Conservation (phyloP, 345 rosid genomes). For the Carallia brachiata region DNA sequence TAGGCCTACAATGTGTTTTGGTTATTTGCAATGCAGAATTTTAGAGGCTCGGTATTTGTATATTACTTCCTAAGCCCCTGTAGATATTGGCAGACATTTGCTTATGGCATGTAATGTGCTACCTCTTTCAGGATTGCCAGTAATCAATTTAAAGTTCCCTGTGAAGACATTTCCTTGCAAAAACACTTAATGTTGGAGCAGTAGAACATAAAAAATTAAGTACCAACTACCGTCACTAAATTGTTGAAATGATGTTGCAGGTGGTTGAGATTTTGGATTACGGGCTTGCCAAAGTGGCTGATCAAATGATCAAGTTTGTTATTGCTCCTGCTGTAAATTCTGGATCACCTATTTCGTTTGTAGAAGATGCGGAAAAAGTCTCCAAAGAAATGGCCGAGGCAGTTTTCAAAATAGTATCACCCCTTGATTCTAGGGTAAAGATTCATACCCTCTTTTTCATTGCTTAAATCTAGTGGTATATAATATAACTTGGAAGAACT, state of each 20-base stretch:
- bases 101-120: neutral
- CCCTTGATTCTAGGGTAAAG: slow-evolving; percentile 50
- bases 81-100: neutral
- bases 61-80: neutral
- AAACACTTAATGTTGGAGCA: too few relatives aligned
- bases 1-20: too few relatives aligned
- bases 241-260: slow-evolving; percentile 24
- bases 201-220: neutral
- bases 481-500: neutral
- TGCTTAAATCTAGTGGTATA: neutral
- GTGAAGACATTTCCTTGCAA: too few relatives aligned
- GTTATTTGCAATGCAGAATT: too few relatives aligned
- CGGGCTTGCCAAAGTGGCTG: slow-evolving; percentile 89
- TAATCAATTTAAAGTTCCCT: neutral
- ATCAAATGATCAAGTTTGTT: slow-evolving; percentile 76
- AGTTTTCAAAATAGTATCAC: slow-evolving; percentile 46
- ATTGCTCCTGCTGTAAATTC: slow-evolving; percentile 66
- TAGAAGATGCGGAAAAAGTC: slow-evolving; percentile 48
- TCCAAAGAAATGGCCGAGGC: slow-evolving; percentile 50
- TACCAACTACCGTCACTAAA: neutral
- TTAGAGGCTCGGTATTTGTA: too few relatives aligned
- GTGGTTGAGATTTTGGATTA: slow-evolving; percentile 79
- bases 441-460: slow-evolving; percentile 1
- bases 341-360: slow-evolving; percentile 46
- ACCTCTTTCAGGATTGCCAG: neutral